Evolutionary conservation across 176 grass and related monocot species (phyloP).

Genomic region (Triticum monococcum): DNA sequence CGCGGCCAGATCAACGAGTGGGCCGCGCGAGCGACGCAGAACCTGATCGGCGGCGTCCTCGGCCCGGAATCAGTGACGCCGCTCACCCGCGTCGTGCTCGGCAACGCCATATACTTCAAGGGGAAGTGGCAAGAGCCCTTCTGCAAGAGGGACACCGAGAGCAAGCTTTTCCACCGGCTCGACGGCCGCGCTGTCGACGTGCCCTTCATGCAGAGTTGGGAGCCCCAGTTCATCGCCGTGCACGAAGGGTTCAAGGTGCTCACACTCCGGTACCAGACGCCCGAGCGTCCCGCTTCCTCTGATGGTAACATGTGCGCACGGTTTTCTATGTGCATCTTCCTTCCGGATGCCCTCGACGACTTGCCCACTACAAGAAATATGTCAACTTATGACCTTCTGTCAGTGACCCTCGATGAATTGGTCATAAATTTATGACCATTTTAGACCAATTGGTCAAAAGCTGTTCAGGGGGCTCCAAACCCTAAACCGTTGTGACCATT

Average conservation of each 20-base stretch:
- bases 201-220: conserved; percentile 17
- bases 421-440: no score
- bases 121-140: conserved; percentile 22
- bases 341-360: conserved; percentile 31
- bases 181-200: conserved; percentile 8
- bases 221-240: background rate
- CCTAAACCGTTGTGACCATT: no score
- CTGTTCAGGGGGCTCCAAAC: no score
- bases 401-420: no score
- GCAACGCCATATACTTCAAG: conserved; percentile 52
- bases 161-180: conserved; percentile 21
- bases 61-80: background rate
- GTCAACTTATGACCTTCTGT: no score
- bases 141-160: background rate
- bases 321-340: conserved; percentile 41
- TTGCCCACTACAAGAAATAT: background rate
- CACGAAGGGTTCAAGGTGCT: conserved; percentile 41
- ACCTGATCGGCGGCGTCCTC: background rate
- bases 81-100: background rate
- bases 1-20: conserved; percentile 18
- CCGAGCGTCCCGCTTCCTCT: background rate
- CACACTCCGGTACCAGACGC: background rate
- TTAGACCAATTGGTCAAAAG: no score
- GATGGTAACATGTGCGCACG: background rate
- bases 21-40: background rate